Evolutionary conservation across 345 rosid genomes (phyloP), one percentile per base, ranked within the genome.

Genomic region (Turritis glabra): DNA sequence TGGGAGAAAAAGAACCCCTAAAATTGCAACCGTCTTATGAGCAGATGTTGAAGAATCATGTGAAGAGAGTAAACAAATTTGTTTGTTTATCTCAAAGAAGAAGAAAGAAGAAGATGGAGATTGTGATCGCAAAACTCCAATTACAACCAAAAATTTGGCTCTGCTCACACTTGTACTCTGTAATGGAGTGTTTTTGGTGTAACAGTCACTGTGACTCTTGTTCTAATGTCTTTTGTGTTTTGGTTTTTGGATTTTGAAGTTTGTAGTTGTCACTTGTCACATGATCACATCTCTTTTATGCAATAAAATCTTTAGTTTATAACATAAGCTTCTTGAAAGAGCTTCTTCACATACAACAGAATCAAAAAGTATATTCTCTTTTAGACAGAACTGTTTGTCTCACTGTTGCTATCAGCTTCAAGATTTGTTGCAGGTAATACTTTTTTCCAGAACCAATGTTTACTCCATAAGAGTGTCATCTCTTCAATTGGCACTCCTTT

Each of bases 401-500:
- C 48, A 21, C 27, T 51, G 61, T 75, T 76, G 41, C 65, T 74
- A n/a, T 67, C 66, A 18, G 48, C 82, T 29, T 73, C 80, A 8
- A 75, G 70, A 61, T 46, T 30, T 68, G 79, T 52, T 52, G 55
- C 68, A 2, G 91, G 92, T 54, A 91, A 70, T 47, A 82, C 77
- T 74, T 65, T 82, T 76, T 89, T 92, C 97, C 97, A 92, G 76
- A 95, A 92, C 99, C 97, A 95, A 70, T 92, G 99, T 69, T 82
- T 92, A 64, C 81, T 85, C 97, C 99, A 92, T 48, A 90, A 14
- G 48, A 95, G 81, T 43, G 86, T 75, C 93, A 92, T 92, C 80
- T 95, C 97, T 79, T 95, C 99, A 27, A 95, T 86, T 0, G 99
- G 97, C 12, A 95, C 87, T 71, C 97, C 97, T 68, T 92, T 95